A percentile compares a stretch with the other conserved stretches of the same genome.
phyloP scores from a whole-genome alignment of 1,284 basidiomycete genomes.

The Fomitopsis pinicola region DNA sequence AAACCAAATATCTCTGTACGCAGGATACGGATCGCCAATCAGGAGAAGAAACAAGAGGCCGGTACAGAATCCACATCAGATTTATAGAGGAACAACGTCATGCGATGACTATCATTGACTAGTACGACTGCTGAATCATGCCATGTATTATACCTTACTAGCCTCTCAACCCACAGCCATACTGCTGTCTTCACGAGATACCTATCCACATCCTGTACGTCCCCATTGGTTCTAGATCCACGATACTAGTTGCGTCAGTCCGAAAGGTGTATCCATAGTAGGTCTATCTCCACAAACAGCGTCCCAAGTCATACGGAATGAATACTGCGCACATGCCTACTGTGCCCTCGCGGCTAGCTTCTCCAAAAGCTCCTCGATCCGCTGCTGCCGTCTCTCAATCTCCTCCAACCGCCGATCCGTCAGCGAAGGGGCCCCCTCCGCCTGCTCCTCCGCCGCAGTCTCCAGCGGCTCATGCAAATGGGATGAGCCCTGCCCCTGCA shows the following conservation, averaged over 20 bases:
- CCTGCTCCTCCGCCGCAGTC: constrained; percentile 40
- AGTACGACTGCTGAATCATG: background rate
- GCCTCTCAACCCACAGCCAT: no score
- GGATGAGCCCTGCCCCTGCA: background rate
- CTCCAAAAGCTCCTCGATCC: constrained; percentile 58
- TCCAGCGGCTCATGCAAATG: constrained; percentile 23
- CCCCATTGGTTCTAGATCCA: no score
- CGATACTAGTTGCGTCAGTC: no score
- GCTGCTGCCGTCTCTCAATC: constrained; percentile 59
- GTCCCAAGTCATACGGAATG: background rate
- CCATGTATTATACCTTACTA: background rate
- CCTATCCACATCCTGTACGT: no score
- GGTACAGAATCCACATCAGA: background rate
- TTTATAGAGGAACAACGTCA: background rate
- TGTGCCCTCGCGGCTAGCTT: constrained; percentile 24
- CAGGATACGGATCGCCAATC: constrained; percentile 17
- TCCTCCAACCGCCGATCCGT: constrained; percentile 43
- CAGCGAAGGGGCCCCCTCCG: constrained; percentile 26
- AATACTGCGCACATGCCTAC: background rate
- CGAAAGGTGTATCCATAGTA: background rate
- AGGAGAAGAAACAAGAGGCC: constrained; percentile 9
- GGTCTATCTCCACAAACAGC: background rate
- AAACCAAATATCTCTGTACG: background rate
- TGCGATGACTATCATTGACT: no score
- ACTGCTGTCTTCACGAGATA: background rate